Evolutionary conservation across 139 green algal species (phyloP).

Genomic region (Picochlorum sp.): DNA sequence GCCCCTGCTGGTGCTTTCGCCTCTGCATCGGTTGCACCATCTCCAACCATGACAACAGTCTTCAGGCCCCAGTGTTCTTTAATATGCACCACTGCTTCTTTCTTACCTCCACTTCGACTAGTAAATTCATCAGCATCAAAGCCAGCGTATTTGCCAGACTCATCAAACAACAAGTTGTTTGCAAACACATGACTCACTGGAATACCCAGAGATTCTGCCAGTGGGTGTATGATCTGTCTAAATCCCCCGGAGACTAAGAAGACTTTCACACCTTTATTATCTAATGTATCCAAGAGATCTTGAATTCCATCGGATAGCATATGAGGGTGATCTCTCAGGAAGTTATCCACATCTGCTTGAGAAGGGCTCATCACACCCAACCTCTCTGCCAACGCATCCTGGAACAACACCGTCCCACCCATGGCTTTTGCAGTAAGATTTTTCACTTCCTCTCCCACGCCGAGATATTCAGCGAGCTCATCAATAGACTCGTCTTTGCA

Average conservation of each 20-base stretch:
- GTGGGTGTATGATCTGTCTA: conserved; percentile 83
- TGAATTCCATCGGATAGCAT: conserved; percentile 74
- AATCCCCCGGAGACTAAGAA: conserved; percentile 97
- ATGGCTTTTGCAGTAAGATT: conserved; percentile 69
- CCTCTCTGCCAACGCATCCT: conserved; percentile 72
- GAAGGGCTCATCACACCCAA: conserved; percentile 69
- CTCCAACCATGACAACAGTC: conserved; percentile 86
- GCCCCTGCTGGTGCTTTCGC: conserved; percentile 71
- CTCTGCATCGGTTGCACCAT: conserved; percentile 94
- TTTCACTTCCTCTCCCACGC: conserved; percentile 74
- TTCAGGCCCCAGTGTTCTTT: conserved; percentile 58
- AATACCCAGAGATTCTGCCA: conserved; percentile 81
- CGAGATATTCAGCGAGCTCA: conserved; percentile 86
- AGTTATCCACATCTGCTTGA: conserved; percentile 9
- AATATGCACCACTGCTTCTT: conserved; percentile 72
- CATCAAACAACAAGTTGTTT: conserved; percentile 86
- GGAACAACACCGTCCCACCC: conserved; percentile 79
- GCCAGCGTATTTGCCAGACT: conserved; percentile 75
- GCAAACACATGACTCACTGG: conserved; percentile 78
- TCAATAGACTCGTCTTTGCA: conserved; percentile 96
- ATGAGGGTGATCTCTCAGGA: conserved; percentile 6
- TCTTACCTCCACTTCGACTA: conserved; percentile 83
- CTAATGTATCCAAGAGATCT: conserved; percentile 68
- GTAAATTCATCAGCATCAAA: conserved; percentile 93
- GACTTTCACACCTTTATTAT: conserved; percentile 54